These are phyloP conservation scores for Rhodotorula paludigena DNA, from an alignment of 768 basidiomycete genomes.

Conservation along the genomic window DNA sequence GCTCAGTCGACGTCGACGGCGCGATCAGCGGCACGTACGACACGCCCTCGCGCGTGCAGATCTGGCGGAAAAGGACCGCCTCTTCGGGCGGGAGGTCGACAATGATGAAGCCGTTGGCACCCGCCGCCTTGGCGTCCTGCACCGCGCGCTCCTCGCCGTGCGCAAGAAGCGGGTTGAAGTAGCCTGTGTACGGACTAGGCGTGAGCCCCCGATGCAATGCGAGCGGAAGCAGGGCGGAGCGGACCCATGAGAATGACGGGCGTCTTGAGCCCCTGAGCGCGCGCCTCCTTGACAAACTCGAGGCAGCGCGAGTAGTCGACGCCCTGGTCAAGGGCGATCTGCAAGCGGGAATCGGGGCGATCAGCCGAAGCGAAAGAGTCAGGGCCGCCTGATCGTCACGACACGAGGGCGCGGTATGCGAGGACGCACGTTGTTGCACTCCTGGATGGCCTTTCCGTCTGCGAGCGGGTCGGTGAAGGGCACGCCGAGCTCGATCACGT, in stretches of 20 bases:
- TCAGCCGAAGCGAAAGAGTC: too few species aligned
- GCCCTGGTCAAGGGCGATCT: conserved; percentile 79
- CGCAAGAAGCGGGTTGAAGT: conserved; percentile 92
- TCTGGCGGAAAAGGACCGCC: conserved; percentile 79
- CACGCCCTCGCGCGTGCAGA: conserved; percentile 68
- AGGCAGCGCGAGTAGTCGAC: conserved; percentile 73
- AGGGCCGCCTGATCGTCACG: too few species aligned
- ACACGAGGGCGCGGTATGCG: too few species aligned
- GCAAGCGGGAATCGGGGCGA: not conserved
- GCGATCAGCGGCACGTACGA: conserved; percentile 94
- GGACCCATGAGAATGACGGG: conserved; percentile 93
- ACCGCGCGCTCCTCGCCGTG: conserved; percentile 95
- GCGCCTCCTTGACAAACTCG: conserved; percentile 68
- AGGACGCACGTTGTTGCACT: conserved; percentile 77
- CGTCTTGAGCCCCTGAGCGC: conserved; percentile 70
- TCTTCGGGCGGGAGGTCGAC: conserved; percentile 98
- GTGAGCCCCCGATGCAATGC: not conserved
- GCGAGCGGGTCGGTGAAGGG: conserved; percentile 96
- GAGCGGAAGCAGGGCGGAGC: conserved; percentile 34
- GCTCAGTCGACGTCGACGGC: conserved; percentile 78
- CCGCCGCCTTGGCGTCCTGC: conserved; percentile 77
- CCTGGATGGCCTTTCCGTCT: conserved; percentile 90
- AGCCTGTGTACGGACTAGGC: conserved; percentile 57
- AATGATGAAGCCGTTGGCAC: conserved; percentile 95
- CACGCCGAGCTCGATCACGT: conserved; percentile 90